These are phyloP conservation scores for Aspergillaceae sp. DNA, from an alignment of 2,329 filamentous ascomycete species.

Conservation along the genomic window DNA sequence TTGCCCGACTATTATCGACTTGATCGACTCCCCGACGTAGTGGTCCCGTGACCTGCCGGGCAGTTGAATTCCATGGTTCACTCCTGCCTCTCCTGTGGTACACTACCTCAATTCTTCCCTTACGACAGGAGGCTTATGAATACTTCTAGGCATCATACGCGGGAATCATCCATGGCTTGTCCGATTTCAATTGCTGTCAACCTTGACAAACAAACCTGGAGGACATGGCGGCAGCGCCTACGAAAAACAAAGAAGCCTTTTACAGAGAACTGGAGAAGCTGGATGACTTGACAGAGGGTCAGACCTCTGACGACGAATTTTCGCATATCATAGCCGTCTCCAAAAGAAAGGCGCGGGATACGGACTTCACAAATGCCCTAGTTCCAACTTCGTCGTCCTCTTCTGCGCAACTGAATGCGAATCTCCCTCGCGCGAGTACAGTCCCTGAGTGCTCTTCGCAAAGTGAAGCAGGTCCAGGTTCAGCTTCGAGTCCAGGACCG, in stretches of 20 bases:
- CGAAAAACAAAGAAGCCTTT: conserved; percentile 24
- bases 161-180: conserved; percentile 10
- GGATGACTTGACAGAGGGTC: conserved; percentile 20
- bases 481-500: neutral
- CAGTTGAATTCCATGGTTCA: conserved; percentile 5
- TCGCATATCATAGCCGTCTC: conserved; percentile 8
- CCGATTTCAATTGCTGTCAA: conserved; percentile 3
- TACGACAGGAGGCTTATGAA: neutral
- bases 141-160: conserved; percentile 7
- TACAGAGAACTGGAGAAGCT: conserved; percentile 29
- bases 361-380: neutral
- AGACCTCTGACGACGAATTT: conserved; percentile 14
- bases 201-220: conserved; percentile 3
- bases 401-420: neutral
- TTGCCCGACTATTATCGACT: neutral
- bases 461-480: neutral
- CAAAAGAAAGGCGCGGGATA: neutral
- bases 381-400: conserved; percentile 1
- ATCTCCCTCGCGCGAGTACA: conserved; percentile 2
- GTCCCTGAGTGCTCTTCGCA: neutral
- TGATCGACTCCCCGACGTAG: too few species aligned
- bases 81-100: neutral
- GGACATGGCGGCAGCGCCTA: conserved; percentile 12
- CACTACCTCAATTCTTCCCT: neutral
- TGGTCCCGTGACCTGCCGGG: conserved; percentile 27